These are phyloP conservation scores for Gracilariopsis chorda DNA, from an alignment of 23 red algal genomes.

Conservation along the genomic window DNA sequence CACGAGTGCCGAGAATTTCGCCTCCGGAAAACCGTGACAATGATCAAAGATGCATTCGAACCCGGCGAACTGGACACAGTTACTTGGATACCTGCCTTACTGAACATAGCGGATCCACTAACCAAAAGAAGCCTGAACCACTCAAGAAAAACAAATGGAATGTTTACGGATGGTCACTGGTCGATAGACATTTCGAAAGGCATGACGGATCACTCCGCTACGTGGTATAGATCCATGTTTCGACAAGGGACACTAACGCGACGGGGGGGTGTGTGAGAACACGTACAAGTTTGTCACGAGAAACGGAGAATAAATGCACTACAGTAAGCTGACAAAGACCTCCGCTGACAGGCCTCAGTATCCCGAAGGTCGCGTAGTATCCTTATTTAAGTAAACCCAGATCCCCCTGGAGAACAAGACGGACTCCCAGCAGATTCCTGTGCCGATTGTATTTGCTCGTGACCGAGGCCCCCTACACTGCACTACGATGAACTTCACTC, in stretches of 20 bases:
- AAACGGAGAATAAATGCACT: no score
- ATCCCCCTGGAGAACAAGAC: no score
- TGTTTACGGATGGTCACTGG: not conserved
- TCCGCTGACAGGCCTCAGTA: no score
- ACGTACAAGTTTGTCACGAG: no score
- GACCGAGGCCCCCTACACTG: no score
- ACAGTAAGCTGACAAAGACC: no score
- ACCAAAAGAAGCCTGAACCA: slow-evolving; percentile 5
- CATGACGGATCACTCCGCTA: not conserved
- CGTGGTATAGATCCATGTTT: not conserved
- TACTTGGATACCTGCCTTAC: not conserved
- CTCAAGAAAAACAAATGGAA: not conserved
- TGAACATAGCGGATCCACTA: not conserved
- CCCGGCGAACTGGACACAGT: slow-evolving; percentile 6
- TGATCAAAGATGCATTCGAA: slow-evolving; percentile 15
- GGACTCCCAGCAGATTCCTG: no score
- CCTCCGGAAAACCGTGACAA: not conserved
- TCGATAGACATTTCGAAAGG: not conserved
- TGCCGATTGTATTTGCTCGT: no score
- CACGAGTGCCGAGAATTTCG: not conserved
- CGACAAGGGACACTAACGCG: not conserved
- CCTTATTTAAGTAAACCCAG: no score
- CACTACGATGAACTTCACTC: no score
- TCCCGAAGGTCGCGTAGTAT: no score
- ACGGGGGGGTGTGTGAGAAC: not conserved